These are phyloP conservation scores for Microdochium trichocladiopsis DNA, from an alignment of 2,329 filamentous ascomycete species.

Conservation along the genomic window DNA sequence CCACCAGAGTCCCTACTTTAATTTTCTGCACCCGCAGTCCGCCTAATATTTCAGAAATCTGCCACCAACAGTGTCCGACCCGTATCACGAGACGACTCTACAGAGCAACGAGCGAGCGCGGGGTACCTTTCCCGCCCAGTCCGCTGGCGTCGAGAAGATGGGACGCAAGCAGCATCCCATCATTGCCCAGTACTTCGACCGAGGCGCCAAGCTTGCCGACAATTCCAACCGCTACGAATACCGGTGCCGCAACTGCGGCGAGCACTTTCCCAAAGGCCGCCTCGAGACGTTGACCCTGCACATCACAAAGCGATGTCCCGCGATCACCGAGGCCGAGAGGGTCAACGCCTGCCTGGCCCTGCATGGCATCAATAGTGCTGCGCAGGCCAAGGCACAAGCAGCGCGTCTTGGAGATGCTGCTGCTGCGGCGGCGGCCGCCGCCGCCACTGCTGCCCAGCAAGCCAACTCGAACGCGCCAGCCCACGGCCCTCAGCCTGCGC, in stretches of 20 bases:
- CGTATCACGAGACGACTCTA: not conserved
- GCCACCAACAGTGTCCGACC: too few species aligned
- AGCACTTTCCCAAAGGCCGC: conserved; percentile 84
- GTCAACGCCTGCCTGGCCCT: conserved; percentile 68
- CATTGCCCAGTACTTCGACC: conserved; percentile 82
- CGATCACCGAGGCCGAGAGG: conserved; percentile 66
- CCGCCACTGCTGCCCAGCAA: conserved; percentile 3
- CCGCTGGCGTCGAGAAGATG: conserved; percentile 38
- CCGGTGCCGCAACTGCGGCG: conserved; percentile 81
- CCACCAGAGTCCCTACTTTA: too few species aligned
- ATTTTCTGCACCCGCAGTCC: too few species aligned
- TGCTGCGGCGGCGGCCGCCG: conserved; percentile 5
- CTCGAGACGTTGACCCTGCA: conserved; percentile 77
- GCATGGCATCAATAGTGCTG: conserved; percentile 57
- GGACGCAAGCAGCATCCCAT: conserved; percentile 78
- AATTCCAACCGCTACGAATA: conserved; percentile 89
- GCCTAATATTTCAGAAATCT: too few species aligned
- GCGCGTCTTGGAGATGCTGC: conserved; percentile 1
- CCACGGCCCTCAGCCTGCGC: not conserved
- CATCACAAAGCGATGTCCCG: conserved; percentile 79
- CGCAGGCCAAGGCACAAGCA: conserved; percentile 1
- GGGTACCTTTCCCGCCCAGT: not conserved
- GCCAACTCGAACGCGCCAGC: not conserved
- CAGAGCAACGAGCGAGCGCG: not conserved
- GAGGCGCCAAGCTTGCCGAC: conserved; percentile 80